Evolutionary conservation across 2,329 filamentous ascomycete genomes (phyloP).

Genomic region (Hymenoscyphus albidus): DNA sequence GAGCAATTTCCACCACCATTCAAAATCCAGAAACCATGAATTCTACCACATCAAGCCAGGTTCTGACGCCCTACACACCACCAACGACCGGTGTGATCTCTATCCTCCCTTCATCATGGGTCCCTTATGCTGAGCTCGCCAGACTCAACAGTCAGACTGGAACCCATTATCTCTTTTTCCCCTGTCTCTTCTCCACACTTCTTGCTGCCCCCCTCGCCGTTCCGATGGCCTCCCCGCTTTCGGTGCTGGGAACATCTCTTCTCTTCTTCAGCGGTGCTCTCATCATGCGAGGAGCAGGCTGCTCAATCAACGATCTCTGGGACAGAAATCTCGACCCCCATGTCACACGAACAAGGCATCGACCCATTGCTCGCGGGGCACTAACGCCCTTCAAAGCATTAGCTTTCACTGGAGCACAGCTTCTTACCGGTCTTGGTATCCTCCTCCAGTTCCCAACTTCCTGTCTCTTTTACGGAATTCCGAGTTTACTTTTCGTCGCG

Average conservation of each 20-base stretch:
- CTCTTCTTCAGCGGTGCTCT: constrained; percentile 75
- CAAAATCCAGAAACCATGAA: background rate
- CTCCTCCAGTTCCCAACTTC: constrained; percentile 70
- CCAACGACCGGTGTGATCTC: constrained; percentile 70
- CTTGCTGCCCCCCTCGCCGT: constrained; percentile 67
- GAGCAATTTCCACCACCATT: background rate
- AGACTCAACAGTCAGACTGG: constrained; percentile 79
- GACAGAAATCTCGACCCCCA: constrained; percentile 82
- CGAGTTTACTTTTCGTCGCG: constrained; percentile 69
- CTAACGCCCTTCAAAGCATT: constrained; percentile 69
- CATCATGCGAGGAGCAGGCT: constrained; percentile 84
- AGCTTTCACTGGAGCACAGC: constrained; percentile 69
- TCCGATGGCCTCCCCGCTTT: constrained; percentile 56
- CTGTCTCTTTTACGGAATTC: constrained; percentile 75
- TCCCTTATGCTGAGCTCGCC: constrained; percentile 79
- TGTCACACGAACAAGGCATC: constrained; percentile 69
- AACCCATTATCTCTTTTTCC: constrained; percentile 81
- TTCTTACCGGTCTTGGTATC: constrained; percentile 68
- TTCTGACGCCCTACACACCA: constrained; percentile 35
- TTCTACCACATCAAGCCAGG: background rate
- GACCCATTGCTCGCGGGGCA: constrained; percentile 77
- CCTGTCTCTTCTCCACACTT: constrained; percentile 79
- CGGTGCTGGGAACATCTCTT: constrained; percentile 60
- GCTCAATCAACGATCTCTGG: constrained; percentile 88
- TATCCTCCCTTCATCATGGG: constrained; percentile 61